Conservation (phyloP, 2,329 filamentous ascomycete genomes). For the Trichoderma atrobrunneum region DNA sequence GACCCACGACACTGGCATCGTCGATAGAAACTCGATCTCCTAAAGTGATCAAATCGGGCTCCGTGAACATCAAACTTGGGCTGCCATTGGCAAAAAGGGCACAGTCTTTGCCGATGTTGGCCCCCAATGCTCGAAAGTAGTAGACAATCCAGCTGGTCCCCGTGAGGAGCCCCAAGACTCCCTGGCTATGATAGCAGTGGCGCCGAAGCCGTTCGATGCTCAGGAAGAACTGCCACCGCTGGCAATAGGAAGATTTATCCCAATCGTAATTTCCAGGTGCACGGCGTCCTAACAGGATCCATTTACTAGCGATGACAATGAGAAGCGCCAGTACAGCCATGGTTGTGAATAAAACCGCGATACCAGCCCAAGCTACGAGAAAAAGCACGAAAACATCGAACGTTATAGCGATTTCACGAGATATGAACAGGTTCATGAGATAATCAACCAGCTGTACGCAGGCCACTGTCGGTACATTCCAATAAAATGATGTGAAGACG, state of each 20-base stretch:
- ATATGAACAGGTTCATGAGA: slow-evolving; percentile 28
- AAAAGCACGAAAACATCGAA: slow-evolving; percentile 40
- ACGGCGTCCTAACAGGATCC: slow-evolving; percentile 50
- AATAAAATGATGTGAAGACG: slow-evolving; percentile 48
- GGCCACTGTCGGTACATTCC: slow-evolving; percentile 49
- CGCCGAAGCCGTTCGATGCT: slow-evolving; percentile 50
- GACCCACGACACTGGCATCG: slow-evolving; percentile 54
- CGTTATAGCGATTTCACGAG: slow-evolving; percentile 26
- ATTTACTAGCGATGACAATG: slow-evolving; percentile 48
- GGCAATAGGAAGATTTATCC: slow-evolving; percentile 56
- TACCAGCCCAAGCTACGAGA: slow-evolving; percentile 37
- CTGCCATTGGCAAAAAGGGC: slow-evolving; percentile 53
- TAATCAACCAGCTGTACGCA: slow-evolving; percentile 46
- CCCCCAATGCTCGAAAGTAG: slow-evolving; percentile 54
- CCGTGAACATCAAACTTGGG: slow-evolving; percentile 54
- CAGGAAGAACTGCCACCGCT: slow-evolving; percentile 56
- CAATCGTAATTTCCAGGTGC: slow-evolving; percentile 54
- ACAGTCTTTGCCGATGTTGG: slow-evolving; percentile 53
- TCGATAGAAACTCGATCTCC: slow-evolving; percentile 54
- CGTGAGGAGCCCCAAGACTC: slow-evolving; percentile 51
- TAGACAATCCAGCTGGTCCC: slow-evolving; percentile 51
- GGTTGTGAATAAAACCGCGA: slow-evolving; percentile 42
- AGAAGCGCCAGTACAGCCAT: slow-evolving; percentile 44
- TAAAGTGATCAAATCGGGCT: slow-evolving; percentile 54
- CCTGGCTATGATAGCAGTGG: slow-evolving; percentile 48